Evolutionary conservation across 495 filamentous ascomycete species (phyloP).

Genomic region (Lophium mytilinum): DNA sequence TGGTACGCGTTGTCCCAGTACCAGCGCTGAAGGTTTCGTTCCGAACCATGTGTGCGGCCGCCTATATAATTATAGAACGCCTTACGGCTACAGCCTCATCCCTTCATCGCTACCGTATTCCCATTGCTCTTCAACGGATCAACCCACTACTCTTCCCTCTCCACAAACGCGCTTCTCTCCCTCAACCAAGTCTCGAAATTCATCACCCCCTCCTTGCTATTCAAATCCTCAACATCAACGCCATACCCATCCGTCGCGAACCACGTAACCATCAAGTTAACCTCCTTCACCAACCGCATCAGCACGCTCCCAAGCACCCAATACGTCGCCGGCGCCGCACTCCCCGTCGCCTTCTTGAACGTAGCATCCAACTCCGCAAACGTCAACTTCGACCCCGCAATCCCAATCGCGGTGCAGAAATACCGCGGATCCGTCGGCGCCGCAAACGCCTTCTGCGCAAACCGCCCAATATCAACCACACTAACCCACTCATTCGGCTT

Average conservation of each 20-base stretch:
- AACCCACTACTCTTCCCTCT: too few relatives aligned
- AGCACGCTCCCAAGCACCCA: constrained; percentile 20
- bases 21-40: too few relatives aligned
- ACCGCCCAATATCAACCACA: constrained; percentile 51
- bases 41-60: too few relatives aligned
- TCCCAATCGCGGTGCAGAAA: constrained; percentile 38
- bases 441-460: constrained; percentile 50
- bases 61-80: too few relatives aligned
- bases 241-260: constrained; percentile 51
- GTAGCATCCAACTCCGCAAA: constrained; percentile 38
- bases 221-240: constrained; percentile 46
- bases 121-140: too few relatives aligned
- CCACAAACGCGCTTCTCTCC: constrained; percentile 38
- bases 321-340: constrained; percentile 30
- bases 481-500: constrained; percentile 50
- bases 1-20: too few relatives aligned
- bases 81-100: too few relatives aligned
- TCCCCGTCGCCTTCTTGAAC: constrained; percentile 38
- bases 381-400: constrained; percentile 51
- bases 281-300: constrained; percentile 42
- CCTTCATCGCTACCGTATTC: too few relatives aligned
- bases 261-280: constrained; percentile 52
- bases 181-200: constrained; percentile 51
- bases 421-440: constrained; percentile 33
- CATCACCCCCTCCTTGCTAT: constrained; percentile 42